Conservation (phyloP, 2,329 filamentous ascomycete genomes). For the Cytospora piceae region DNA sequence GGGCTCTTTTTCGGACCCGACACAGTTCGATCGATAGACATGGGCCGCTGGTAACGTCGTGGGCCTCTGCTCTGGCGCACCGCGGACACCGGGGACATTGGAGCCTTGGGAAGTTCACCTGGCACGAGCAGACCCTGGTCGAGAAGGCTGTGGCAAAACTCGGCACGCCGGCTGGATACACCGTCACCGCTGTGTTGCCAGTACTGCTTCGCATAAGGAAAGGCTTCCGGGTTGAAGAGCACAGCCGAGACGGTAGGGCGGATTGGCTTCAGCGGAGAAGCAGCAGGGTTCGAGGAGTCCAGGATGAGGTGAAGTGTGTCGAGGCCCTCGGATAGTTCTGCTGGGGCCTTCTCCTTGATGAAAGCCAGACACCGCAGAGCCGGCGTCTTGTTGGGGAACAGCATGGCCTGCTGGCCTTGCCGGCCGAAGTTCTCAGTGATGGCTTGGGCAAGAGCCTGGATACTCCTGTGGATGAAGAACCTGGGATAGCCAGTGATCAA, state of each 20-base stretch:
- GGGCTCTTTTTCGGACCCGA: slow-evolving; percentile 29
- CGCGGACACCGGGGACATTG: slow-evolving; percentile 29
- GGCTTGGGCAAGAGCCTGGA: slow-evolving; percentile 71
- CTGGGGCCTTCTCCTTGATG: slow-evolving; percentile 62
- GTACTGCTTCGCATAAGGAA: slow-evolving; percentile 82
- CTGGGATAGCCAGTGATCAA: slow-evolving; percentile 92
- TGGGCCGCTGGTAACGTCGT: slow-evolving; percentile 72
- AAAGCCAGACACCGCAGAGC: slow-evolving; percentile 79
- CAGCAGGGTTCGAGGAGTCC: slow-evolving; percentile 55
- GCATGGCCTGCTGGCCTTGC: slow-evolving; percentile 70
- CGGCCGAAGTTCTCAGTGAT: slow-evolving; percentile 68
- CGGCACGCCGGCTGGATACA: slow-evolving; percentile 85
- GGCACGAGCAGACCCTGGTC: slow-evolving; percentile 64
- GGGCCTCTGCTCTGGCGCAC: slow-evolving; percentile 66
- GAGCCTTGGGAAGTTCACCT: slow-evolving; percentile 34
- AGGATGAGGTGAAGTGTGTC: slow-evolving; percentile 66
- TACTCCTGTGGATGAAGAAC: slow-evolving; percentile 89
- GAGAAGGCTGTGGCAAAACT: slow-evolving; percentile 81
- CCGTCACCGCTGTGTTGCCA: slow-evolving; percentile 98
- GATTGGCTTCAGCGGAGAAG: slow-evolving; percentile 57
- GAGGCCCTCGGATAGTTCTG: slow-evolving; percentile 53
- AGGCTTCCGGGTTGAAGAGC: slow-evolving; percentile 69
- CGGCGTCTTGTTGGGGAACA: slow-evolving; percentile 75
- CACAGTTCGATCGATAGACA: slow-evolving; percentile 44
- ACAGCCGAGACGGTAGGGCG: slow-evolving; percentile 69